A percentile compares a stretch with the other conserved stretches of the same genome.
Evolutionary conservation across 352 stramenopile genomes (phyloP).

Genomic region (Phytophthora boehmeriae): DNA sequence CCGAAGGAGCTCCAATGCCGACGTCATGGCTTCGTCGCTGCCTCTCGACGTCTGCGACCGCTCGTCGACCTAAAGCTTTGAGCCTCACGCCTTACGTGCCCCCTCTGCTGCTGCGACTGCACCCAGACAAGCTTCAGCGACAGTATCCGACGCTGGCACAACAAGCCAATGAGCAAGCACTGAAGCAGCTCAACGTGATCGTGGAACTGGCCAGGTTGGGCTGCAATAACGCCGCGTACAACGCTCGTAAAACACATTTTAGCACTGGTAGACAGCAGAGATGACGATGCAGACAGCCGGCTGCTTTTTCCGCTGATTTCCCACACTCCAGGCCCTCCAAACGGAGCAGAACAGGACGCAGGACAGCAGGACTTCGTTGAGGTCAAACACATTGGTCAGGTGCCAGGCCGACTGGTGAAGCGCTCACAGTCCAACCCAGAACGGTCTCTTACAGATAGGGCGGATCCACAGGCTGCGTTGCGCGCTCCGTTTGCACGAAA

Average conservation of each 20-base stretch:
- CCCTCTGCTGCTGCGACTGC: constrained; percentile 69
- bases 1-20: constrained; percentile 15
- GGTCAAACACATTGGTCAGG: constrained; percentile 53
- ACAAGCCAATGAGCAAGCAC: constrained; percentile 66
- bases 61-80: constrained; percentile 30
- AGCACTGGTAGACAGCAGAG: constrained; percentile 28
- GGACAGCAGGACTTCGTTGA: constrained; percentile 19
- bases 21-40: constrained; percentile 8
- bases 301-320: constrained; percentile 65
- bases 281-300: constrained; percentile 25
- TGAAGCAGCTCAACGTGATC: constrained; percentile 84
- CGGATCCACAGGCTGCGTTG: constrained; percentile 38
- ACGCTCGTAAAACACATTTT: constrained; percentile 59
- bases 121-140: constrained; percentile 70
- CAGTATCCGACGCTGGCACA: constrained; percentile 46
- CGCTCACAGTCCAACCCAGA: constrained; percentile 53
- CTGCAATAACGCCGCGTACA: constrained; percentile 75
- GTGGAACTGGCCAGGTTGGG: constrained; percentile 64
- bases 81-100: constrained; percentile 73
- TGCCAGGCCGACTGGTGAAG: constrained; percentile 56
- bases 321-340: constrained; percentile 42
- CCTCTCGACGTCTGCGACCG: constrained; percentile 11
- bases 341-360: constrained; percentile 12
- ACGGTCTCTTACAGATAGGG: constrained; percentile 16
- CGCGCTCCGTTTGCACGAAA: constrained; percentile 60